Conservation (phyloP, 805 yeast genomes). For the Ogataea nitratoaversa region DNA sequence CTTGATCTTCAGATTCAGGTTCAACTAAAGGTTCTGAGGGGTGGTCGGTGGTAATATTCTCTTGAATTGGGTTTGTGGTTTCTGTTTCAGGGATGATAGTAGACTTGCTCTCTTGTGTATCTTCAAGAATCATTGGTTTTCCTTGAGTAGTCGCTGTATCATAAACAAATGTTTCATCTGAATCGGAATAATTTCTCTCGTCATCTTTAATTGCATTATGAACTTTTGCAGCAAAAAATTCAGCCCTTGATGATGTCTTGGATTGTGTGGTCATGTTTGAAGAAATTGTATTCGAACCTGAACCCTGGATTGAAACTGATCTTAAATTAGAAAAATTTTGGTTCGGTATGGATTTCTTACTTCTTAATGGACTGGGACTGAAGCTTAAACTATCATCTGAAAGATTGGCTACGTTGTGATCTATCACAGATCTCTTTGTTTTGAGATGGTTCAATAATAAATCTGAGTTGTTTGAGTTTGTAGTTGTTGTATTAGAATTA, state of each 20-base stretch:
- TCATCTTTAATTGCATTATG: slow-evolving; percentile 93
- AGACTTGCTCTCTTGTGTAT: too few species aligned
- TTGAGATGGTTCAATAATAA: slow-evolving; percentile 20
- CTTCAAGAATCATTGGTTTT: too few species aligned
- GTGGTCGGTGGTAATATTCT: too few species aligned
- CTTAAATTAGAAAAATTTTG: slow-evolving; percentile 27
- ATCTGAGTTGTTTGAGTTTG: slow-evolving; percentile 9
- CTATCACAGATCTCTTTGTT: slow-evolving; percentile 19
- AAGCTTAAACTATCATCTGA: slow-evolving; percentile 4
- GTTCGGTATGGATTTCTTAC: slow-evolving; percentile 14
- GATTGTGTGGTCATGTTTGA: slow-evolving; percentile 33
- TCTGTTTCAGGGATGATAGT: too few species aligned
- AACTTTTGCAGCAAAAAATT: slow-evolving; percentile 88
- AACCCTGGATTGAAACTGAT: slow-evolving; percentile 15
- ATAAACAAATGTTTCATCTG: slow-evolving; percentile 95
- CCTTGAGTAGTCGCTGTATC: slow-evolving; percentile 41
- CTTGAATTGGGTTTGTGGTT: too few species aligned
- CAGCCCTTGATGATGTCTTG: slow-evolving; percentile 71
- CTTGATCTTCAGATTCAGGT: neutral
- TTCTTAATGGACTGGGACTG: slow-evolving; percentile 6
- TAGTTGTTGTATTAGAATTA: neutral
- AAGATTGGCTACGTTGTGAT: slow-evolving; percentile 4
- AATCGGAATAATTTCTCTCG: slow-evolving; percentile 63
- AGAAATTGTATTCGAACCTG: slow-evolving; percentile 21
- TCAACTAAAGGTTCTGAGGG: neutral